phyloP scores from a whole-genome alignment of 2,329 filamentous ascomycete species.

The Talaromyces sp. region DNA sequence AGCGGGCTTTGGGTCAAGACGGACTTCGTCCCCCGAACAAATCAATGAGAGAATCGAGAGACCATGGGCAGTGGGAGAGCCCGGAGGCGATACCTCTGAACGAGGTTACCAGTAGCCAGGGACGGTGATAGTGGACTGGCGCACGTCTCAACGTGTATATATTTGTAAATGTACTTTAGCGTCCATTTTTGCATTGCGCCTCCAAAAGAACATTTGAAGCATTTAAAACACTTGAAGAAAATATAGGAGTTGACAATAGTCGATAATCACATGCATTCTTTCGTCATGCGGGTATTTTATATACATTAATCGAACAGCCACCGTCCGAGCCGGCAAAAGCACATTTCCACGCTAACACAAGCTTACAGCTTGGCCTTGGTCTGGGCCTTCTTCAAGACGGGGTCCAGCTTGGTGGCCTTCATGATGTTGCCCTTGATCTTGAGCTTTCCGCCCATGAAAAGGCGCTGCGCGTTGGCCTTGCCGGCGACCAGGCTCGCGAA shows the following conservation, averaged over 20 bases:
- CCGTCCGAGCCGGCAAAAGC: not conserved
- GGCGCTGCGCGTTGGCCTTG: slow-evolving; percentile 86
- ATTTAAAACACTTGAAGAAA: not conserved
- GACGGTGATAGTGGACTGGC: not conserved
- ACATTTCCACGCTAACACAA: not conserved
- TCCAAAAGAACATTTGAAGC: not conserved
- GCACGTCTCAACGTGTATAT: not conserved
- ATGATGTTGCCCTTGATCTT: slow-evolving; percentile 98
- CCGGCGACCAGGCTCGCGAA: slow-evolving; percentile 78
- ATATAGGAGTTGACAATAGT: not conserved
- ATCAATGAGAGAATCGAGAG: not conserved
- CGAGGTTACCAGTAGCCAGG: not conserved
- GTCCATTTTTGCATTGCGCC: too few species aligned
- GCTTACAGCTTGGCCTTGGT: slow-evolving; percentile 74
- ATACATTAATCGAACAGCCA: slow-evolving; percentile 2
- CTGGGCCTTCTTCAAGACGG: slow-evolving; percentile 83
- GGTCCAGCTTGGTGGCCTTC: slow-evolving; percentile 95
- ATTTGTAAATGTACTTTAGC: not conserved
- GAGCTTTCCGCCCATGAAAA: slow-evolving; percentile 98
- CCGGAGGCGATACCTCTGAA: slow-evolving; percentile 3
- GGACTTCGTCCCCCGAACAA: not conserved
- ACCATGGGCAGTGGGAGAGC: not conserved
- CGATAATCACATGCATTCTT: not conserved
- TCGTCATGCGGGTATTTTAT: slow-evolving; percentile 3
- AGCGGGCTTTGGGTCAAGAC: slow-evolving; percentile 18